Conservation (phyloP, 495 filamentous ascomycete species). For the Coniosporium apollinis region DNA sequence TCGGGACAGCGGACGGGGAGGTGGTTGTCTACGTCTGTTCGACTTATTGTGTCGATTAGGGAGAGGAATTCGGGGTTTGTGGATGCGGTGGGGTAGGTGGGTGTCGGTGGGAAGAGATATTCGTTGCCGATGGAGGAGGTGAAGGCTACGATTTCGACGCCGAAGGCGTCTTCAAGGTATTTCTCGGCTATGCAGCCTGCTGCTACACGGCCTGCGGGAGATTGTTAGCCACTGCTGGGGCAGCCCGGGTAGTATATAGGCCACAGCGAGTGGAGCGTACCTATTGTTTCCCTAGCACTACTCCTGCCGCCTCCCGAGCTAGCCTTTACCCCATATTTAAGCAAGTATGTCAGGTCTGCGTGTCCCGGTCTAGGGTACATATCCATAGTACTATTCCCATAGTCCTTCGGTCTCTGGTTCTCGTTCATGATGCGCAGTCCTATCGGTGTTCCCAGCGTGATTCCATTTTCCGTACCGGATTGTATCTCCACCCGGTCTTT, state of each 20-base stretch:
- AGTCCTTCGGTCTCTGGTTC: constrained; percentile 90
- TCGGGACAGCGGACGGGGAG: constrained; percentile 79
- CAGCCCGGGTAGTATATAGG: no score
- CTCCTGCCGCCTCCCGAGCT: constrained; percentile 83
- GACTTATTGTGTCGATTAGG: constrained; percentile 55
- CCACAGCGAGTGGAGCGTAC: no score
- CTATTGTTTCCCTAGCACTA: constrained; percentile 87
- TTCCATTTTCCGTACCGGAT: constrained; percentile 81
- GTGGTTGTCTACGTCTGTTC: constrained; percentile 65
- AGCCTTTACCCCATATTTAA: constrained; percentile 94
- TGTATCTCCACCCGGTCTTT: constrained; percentile 86
- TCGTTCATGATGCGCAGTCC: constrained; percentile 76
- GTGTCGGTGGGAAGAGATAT: constrained; percentile 68
- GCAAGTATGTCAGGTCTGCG: constrained; percentile 91
- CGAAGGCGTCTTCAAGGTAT: constrained; percentile 63
- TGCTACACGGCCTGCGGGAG: constrained; percentile 52
- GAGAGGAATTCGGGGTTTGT: constrained; percentile 75
- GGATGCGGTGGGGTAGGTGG: constrained; percentile 50
- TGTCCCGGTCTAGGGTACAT: constrained; percentile 80
- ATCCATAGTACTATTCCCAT: constrained; percentile 82
- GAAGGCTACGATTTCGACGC: constrained; percentile 83
- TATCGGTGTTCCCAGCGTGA: constrained; percentile 88
- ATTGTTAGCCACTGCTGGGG: constrained; percentile 8
- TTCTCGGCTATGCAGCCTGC: constrained; percentile 95
- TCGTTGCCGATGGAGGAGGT: constrained; percentile 71